Base-by-base conservation (phyloP, 1,284 basidiomycete genomes). In the Trichosporon sp. region DNA sequence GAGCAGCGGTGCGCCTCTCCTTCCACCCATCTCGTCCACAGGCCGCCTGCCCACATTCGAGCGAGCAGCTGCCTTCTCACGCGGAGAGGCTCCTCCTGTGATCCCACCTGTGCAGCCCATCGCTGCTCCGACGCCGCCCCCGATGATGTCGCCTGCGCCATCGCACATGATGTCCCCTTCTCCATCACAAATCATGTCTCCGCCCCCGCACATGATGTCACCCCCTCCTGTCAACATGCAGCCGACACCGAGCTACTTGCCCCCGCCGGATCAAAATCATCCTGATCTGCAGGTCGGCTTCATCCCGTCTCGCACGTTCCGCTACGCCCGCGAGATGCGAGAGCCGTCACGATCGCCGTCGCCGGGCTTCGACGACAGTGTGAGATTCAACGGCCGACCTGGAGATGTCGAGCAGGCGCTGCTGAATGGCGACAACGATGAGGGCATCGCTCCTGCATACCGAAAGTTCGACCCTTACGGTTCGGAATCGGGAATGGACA, bases 211-310 rank as follows among this genome's bases (percentile, higher is more conserved):
- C 37, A 27, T 44, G 16, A 16, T 54, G 49, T 54, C 49, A 8
- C 49, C 49, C 19, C 60, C 57, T 9, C 59, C 61, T 36, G 3
- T 57, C 8, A 11, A 61, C 21, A 23, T 31, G 21, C 72, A 74
- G 59, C 75, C 74, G 0, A 54, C 68, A 7, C 77, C 77, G 0
- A 66, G 71, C 0, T 77, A 78, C 57, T 64, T 75, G 11, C 73
- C 73, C 1, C 75, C 77, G 0, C 68, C 70, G 2, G 76, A 78
- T 52, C 73, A 73, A 21, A 79, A 79, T 64, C 77, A 79, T 56
- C 76, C 77, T 3, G 70, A 74, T 40, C 67, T 78, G 3, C 58
- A 68, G 4, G 67, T 78, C 4, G 73, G 72, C 8, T 73, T 77
- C 36, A 67, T 66, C 5, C 72, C 66, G 54, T 71, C 73, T 8